Base-by-base conservation (phyloP, 2,329 filamentous ascomycete species). In the Cryphonectria naterciae region DNA sequence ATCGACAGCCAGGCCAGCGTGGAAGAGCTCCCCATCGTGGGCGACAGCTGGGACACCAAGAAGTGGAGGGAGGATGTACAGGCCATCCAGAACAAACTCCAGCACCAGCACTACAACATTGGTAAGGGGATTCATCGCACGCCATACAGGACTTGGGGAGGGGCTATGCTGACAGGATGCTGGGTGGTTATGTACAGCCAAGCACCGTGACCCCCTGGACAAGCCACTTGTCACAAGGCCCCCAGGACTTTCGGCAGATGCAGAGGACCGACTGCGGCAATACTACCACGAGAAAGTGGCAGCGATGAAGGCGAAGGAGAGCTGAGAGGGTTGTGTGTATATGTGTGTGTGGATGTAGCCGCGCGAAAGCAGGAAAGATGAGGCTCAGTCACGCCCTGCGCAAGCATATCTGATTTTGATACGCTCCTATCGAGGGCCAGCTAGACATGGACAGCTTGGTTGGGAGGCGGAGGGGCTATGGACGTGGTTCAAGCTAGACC, bases 131-230 rank as follows among this genome's bases (percentile, higher is more conserved):
- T 19, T 13, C 35, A 46, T 35, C 10, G 25, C 19, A 37, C 1
- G 25, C 28, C 4, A 3, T 43, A 17, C 6, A 13, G 32, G 5
- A 32, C 4, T 6, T 49, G 17, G 19, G 32, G 32, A 13, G 32
- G 25, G 17, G 28, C 5, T 54, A 13, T 69, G 67, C 71, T 72
- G 37, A 67, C n/a, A n/a, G 15, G 22, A n/a, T 64, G 61, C 10
- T 64, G 37, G 37, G n/a, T 64, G 61, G 58, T 13, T 43, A 0
- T 68, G 11, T 32, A 25, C 63, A 80, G 79, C 77, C 68, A 80
- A 83, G 52, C 86, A 84, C 67, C 81, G 81, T 10, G 85, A 88
- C 71, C 86, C 86, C 43, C 78, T 88, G 69, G 74, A 80, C 19
- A 80, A 82, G 22, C 71, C 71, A 39, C 63, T 72, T 46, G 69